Evolutionary conservation across 164 flowering plant species (phyloP).

Genomic region (Santalum album): DNA sequence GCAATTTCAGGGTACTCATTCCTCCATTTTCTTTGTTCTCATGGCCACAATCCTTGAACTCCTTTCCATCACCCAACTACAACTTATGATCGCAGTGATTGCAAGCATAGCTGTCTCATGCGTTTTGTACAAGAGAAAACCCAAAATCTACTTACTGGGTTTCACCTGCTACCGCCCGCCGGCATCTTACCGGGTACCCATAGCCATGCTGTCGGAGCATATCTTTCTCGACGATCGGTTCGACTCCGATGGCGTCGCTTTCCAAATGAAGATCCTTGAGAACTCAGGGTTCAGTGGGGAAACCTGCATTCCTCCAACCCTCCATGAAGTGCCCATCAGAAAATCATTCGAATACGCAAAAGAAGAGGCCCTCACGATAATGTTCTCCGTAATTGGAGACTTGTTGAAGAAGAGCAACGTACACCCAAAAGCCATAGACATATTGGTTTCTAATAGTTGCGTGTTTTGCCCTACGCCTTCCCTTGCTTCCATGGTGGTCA

Average conservation of each 20-base stretch:
- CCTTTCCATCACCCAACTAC: not conserved
- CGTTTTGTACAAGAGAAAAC: conserved; percentile 10
- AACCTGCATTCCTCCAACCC: conserved; percentile 15
- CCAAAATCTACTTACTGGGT: conserved; percentile 16
- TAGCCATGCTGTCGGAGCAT: conserved; percentile 19
- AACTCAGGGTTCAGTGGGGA: conserved; percentile 25
- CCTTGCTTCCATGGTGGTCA: conserved; percentile 19
- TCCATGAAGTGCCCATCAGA: conserved; percentile 5
- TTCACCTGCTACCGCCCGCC: conserved; percentile 24
- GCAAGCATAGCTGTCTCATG: not conserved
- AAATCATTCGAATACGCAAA: conserved; percentile 1
- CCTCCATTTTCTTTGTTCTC: not conserved
- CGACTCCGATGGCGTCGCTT: conserved; percentile 13
- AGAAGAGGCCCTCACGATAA: conserved; percentile 16
- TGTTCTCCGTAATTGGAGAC: conserved; percentile 14
- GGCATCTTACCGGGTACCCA: conserved; percentile 15
- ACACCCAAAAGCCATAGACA: conserved; percentile 21
- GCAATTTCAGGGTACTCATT: too few relatives aligned
- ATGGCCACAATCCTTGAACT: not conserved
- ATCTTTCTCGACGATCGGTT: conserved; percentile 2
- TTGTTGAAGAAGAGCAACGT: conserved; percentile 14
- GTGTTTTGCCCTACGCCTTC: conserved; percentile 29
- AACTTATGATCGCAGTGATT: not conserved
- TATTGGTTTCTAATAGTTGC: conserved; percentile 14
- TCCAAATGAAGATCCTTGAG: conserved; percentile 19